These are phyloP conservation scores for Calycina marina DNA, from an alignment of 2,329 filamentous ascomycete species.

Conservation along the genomic window DNA sequence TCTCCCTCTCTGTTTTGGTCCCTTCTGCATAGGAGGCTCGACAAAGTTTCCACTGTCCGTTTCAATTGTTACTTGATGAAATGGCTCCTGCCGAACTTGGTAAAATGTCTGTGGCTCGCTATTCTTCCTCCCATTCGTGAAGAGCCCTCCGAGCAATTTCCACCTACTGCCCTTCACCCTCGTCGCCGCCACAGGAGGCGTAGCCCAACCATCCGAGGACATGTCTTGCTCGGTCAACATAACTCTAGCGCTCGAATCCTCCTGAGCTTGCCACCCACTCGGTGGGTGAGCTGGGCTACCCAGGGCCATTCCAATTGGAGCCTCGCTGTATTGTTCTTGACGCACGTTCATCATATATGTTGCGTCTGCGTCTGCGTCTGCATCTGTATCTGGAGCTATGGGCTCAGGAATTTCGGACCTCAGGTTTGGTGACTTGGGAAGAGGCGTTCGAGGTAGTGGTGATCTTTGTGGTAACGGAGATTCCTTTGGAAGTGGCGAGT, in stretches of 20 bases:
- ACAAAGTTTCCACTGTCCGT: slow-evolving; percentile 4
- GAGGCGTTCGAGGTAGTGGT: too few species aligned
- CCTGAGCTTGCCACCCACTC: slow-evolving; percentile 10
- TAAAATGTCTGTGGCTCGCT: slow-evolving; percentile 15
- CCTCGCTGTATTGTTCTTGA: slow-evolving; percentile 1
- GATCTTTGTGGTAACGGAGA: slow-evolving; percentile 9
- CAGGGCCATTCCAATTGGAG: slow-evolving; percentile 54
- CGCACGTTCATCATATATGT: slow-evolving; percentile 11
- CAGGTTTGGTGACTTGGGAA: too few species aligned
- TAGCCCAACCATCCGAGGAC: slow-evolving; percentile 4
- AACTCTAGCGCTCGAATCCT: slow-evolving; percentile 4
- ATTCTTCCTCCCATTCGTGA: slow-evolving; percentile 28
- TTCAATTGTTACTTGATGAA: slow-evolving; percentile 5
- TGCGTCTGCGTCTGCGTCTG: too few species aligned
- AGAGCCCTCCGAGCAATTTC: slow-evolving; percentile 40
- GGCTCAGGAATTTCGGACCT: slow-evolving; percentile 11
- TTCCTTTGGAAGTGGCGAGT: slow-evolving; percentile 8
- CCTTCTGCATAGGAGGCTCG: slow-evolving; percentile 3
- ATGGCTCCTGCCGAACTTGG: slow-evolving; percentile 17
- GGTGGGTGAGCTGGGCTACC: slow-evolving; percentile 45
- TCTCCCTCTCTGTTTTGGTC: slow-evolving; percentile 8
- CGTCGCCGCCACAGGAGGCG: slow-evolving; percentile 5
- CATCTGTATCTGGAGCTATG: slow-evolving; percentile 5
- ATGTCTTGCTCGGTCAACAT: slow-evolving; percentile 16
- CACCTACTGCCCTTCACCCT: slow-evolving; percentile 37